phyloP scores from a whole-genome alignment of 768 basidiomycete species.

The Boletales sp. region DNA sequence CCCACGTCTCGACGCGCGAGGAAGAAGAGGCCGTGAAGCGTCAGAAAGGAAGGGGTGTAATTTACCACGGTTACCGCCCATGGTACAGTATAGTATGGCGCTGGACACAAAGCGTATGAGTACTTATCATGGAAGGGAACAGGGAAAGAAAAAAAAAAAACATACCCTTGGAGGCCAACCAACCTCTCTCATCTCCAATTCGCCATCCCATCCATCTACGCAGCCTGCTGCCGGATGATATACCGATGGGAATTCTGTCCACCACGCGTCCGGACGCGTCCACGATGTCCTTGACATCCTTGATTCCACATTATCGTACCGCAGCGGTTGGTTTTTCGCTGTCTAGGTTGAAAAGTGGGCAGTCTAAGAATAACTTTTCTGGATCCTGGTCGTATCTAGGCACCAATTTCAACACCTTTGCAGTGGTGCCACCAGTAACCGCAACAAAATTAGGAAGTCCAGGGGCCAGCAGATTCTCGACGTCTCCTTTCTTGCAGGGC shows the following conservation, averaged over 20 bases:
- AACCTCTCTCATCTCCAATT: conserved; percentile 4
- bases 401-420: no score
- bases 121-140: not conserved
- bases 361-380: not conserved
- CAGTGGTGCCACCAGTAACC: not conserved
- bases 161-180: not conserved
- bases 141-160: not conserved
- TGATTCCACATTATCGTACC: not conserved
- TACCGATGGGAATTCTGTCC: conserved; percentile 7
- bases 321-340: not conserved
- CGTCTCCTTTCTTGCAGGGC: conserved; percentile 7
- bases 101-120: conserved; percentile 5
- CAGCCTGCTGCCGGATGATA: not conserved
- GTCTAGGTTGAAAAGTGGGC: not conserved
- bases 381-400: no score
- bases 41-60: conserved; percentile 13
- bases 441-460: not conserved
- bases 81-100: conserved; percentile 10
- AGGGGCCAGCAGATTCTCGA: conserved; percentile 1
- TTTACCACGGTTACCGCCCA: conserved; percentile 13
- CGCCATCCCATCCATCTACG: conserved; percentile 12
- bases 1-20: conserved; percentile 5
- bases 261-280: not conserved
- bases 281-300: not conserved
- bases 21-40: conserved; percentile 7